A percentile compares a stretch with the other conserved stretches of the same genome.
These are phyloP conservation scores for Cladosporium sp. DNA, from an alignment of 2,329 filamentous ascomycete species.

Conservation along the genomic window DNA sequence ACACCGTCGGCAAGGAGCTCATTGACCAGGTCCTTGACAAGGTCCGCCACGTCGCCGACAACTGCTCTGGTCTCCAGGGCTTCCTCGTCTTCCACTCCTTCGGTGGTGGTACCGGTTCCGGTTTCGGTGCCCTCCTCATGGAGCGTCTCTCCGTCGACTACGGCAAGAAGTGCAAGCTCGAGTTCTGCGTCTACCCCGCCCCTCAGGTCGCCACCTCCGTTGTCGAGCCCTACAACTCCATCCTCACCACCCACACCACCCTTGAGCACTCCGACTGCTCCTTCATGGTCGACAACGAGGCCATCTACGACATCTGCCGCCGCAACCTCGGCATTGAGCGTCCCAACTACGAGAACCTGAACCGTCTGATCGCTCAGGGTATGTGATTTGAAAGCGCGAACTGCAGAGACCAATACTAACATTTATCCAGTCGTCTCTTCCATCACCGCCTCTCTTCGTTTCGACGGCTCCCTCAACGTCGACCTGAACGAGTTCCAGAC, in stretches of 20 bases:
- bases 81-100: slow-evolving; percentile 99
- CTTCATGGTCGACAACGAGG: slow-evolving; percentile 99
- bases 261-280: slow-evolving; percentile 99
- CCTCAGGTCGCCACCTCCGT: slow-evolving; percentile 96
- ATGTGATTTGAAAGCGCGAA: slow-evolving; percentile 53
- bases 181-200: slow-evolving; percentile 99
- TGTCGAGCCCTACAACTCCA: slow-evolving; percentile 99
- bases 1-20: slow-evolving; percentile 99
- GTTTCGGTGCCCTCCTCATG: slow-evolving; percentile 97
- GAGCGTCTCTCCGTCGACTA: slow-evolving; percentile 98
- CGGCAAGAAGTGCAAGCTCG: slow-evolving; percentile 99
- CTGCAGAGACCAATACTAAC: slow-evolving; percentile 11
- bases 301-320: slow-evolving; percentile 99
- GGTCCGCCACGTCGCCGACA: slow-evolving; percentile 95
- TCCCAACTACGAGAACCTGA: slow-evolving; percentile 97
- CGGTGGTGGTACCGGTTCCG: slow-evolving; percentile 96
- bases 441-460: slow-evolving; percentile 96
- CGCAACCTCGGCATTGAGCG: slow-evolving; percentile 96
- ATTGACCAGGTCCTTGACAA: slow-evolving; percentile 98
- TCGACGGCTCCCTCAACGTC: slow-evolving; percentile 98
- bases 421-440: slow-evolving; percentile 78
- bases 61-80: slow-evolving; percentile 96
- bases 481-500: slow-evolving; percentile 99
- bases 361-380: slow-evolving; percentile 91
- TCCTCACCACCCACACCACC: slow-evolving; percentile 97